Base-by-base conservation (phyloP, 176 grass and related monocot species). In the Aegilops bicornis region DNA sequence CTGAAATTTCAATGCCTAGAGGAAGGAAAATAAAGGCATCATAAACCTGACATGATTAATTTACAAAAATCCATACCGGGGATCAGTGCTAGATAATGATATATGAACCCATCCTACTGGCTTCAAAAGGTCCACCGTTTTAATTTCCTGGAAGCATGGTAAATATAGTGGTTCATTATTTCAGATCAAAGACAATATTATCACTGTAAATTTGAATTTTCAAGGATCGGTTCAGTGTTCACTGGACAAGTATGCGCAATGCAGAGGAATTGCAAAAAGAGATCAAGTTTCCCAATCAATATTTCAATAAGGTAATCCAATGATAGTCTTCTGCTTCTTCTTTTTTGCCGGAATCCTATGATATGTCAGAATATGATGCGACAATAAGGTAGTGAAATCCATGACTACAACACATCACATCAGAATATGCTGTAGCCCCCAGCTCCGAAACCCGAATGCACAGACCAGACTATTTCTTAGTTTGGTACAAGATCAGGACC, bases 101-200 rank as follows among this genome's bases (percentile, higher is more conserved):
- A 98, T 76, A 84, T 98, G 93, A 31, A 98, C 91, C 93, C 96
- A 98, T 71, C 96, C 96, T 82, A 91, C 84, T 67, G 96, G 96
- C 79, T 95, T 95, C 22, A 89, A 85, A 77, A 98, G 91, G 86
- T 98, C 96, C 89, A 98, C 89, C 29, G 87, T 93, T 83, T 98
- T 98, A 90, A 98, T 95, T 88, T 98, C 95, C 95, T 98, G 81
- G 5, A 83, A 84, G 27, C 19, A 79, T 9, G 20, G 79, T 13
- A 19, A 61, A 58, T 43, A 5, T 14, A 32, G 77, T 33, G n/a
- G 7, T 6, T 13, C 27, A 87, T 39, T 60, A 77, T 82, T 79
- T 73, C 20, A 79, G 17, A 48, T 16, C 10, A 33, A 71, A 71
- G 50, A 39, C 2, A 83, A 83, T 62, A 69, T 50, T 42, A 6